Base-by-base conservation (phyloP, 1,139 yeast species). In the Candida frijolesensis region DNA sequence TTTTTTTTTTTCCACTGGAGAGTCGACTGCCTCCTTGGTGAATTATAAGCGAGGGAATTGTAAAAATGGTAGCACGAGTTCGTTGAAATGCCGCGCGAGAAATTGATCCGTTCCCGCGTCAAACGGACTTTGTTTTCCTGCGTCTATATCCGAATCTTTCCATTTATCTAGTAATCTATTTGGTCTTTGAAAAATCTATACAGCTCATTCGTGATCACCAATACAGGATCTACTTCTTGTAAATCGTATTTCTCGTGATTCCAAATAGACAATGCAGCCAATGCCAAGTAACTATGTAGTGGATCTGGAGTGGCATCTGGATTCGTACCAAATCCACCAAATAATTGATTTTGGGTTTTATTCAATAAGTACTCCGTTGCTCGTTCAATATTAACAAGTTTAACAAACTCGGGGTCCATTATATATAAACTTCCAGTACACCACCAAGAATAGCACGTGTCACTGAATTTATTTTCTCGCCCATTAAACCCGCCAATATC, bases 361-460 rank as follows among this genome's bases (percentile, higher is more conserved):
- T 67, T 57, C n/a, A 88, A 60, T 22, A 94, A 68, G 60, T 78
- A 91, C 3, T 63, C 57, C 7, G 63, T 60, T 1, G 81, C 78
- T 3, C 64, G 62, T 0, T 63, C 62, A 1, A 58, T 46, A 51
- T 85, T 76, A 1, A 81, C 60, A 15, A 83, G 62, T 0, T 58
- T 53, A 50, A 62, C 58, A 34, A 57, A 59, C 3, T 52, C 54
- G 1, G 50, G 46, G 15, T 60, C 63, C 33, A 85, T 65, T 44
- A 86, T 55, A 1, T 64, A 63, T 52, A 91, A 69, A 9, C 90
- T 74, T 1, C 83, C 95, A 9, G 84, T 66, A 45, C 84, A 81
- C 99, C 99, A 94, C 79, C 92, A 94, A 8, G 89, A 82, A 66
- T 94, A 94, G 69, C 99, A 94, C 0, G 97, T 88, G 65, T 94